Evolutionary conservation across 2,329 filamentous ascomycete genomes (phyloP).

Genomic region (Alternaria novae-zelandiae): DNA sequence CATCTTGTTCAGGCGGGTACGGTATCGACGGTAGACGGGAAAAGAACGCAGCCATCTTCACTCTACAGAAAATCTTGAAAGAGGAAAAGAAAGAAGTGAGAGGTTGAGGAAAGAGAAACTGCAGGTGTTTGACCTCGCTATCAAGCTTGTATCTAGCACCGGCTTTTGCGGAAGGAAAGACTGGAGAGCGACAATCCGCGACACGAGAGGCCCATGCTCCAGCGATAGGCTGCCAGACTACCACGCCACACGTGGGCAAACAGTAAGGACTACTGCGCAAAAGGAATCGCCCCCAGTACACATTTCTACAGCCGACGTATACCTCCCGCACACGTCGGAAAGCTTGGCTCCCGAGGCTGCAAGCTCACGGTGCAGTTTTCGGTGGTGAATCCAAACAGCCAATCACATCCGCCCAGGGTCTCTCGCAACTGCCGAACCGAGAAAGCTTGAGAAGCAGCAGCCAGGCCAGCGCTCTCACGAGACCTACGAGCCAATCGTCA

Average conservation of each 20-base stretch:
- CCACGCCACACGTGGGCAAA: neutral
- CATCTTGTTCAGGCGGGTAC: conserved; percentile 60
- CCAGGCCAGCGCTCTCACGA: conserved; percentile 13
- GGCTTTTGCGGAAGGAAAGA: conserved; percentile 22
- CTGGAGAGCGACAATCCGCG: conserved; percentile 10
- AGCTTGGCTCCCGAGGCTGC: neutral
- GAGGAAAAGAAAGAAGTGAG: neutral
- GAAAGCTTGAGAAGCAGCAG: conserved; percentile 26
- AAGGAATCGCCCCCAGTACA: neutral
- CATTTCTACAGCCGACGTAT: neutral
- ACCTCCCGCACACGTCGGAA: neutral
- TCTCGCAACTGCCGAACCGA: conserved; percentile 19
- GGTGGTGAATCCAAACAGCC: conserved; percentile 10
- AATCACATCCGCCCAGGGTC: conserved; percentile 24
- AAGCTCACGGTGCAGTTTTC: conserved; percentile 10
- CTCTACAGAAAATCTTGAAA: neutral
- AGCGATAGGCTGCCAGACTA: conserved; percentile 4
- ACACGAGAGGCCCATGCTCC: conserved; percentile 13
- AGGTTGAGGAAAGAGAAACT: neutral
- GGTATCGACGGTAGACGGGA: conserved; percentile 53
- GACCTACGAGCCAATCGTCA: conserved; percentile 1
- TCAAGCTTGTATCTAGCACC: conserved; percentile 17
- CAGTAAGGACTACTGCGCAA: neutral
- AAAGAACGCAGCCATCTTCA: conserved; percentile 39
- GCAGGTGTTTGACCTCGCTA: neutral